These are phyloP conservation scores for Trichoderma atrobrunneum DNA, from an alignment of 2,329 filamentous ascomycete genomes.

Conservation along the genomic window DNA sequence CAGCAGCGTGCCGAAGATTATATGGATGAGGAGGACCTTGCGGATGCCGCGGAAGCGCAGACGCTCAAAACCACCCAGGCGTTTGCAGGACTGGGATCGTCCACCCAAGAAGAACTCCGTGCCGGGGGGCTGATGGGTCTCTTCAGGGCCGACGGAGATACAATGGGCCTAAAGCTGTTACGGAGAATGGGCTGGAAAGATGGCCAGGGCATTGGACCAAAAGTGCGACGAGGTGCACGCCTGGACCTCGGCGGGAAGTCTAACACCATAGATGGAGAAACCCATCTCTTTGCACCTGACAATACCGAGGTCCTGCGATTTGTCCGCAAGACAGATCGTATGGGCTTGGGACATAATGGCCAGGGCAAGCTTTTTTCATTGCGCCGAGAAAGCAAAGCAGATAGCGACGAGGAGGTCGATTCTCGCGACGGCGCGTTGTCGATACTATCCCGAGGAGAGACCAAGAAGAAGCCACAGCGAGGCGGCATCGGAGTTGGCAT, in stretches of 20 bases:
- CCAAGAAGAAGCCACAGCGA: conserved; percentile 50
- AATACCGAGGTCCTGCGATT: conserved; percentile 69
- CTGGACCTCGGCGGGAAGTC: conserved; percentile 48
- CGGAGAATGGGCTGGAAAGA: conserved; percentile 95
- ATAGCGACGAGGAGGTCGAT: conserved; percentile 45
- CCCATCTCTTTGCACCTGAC: conserved; percentile 80
- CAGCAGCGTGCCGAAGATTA: conserved; percentile 80
- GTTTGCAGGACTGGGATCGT: conserved; percentile 74
- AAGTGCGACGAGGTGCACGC: conserved; percentile 70
- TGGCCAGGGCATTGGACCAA: conserved; percentile 89
- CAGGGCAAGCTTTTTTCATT: conserved; percentile 51
- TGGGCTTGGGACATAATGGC: conserved; percentile 66
- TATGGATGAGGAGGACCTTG: conserved; percentile 96
- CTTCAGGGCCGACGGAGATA: conserved; percentile 71
- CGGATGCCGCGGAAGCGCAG: conserved; percentile 76
- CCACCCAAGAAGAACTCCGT: conserved; percentile 51
- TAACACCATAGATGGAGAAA: conserved; percentile 42
- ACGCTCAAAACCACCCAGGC: conserved; percentile 68
- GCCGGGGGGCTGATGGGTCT: conserved; percentile 64
- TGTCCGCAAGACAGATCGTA: conserved; percentile 62
- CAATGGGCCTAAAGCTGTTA: conserved; percentile 80
- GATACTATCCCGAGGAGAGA: conserved; percentile 35
- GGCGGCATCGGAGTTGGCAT: conserved; percentile 84
- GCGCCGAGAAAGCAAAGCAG: conserved; percentile 38
- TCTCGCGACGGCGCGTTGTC: conserved; percentile 20